These are phyloP conservation scores for Urostyla sp. DNA, from an alignment of 73 alveolate genomes.

Conservation along the genomic window DNA sequence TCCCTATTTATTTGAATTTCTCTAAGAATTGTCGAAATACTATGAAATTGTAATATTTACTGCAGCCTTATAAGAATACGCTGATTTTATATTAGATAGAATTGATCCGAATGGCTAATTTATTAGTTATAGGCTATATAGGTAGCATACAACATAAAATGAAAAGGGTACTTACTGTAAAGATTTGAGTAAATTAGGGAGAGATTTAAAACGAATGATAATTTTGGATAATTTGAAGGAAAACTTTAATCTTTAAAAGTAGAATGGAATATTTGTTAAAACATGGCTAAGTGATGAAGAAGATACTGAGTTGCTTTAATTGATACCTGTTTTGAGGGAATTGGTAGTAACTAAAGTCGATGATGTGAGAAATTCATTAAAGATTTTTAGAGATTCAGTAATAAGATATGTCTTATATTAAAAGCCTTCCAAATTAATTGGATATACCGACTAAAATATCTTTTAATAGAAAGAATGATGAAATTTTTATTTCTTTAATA, in stretches of 20 bases:
- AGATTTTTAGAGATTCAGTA: conserved; percentile 19
- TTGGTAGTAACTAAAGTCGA: conserved; percentile 6
- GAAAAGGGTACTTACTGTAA: conserved; percentile 62
- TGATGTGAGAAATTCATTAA: conserved; percentile 23
- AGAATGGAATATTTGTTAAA: conserved; percentile 85
- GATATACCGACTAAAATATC: too few relatives aligned
- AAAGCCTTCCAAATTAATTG: too few relatives aligned
- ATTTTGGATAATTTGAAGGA: conserved; percentile 83
- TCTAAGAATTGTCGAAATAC: conserved; percentile 64
- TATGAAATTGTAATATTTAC: conserved; percentile 84
- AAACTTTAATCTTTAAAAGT: conserved; percentile 75
- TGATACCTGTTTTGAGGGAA: conserved; percentile 10
- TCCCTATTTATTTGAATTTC: conserved; percentile 62
- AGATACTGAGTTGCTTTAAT: conserved; percentile 13
- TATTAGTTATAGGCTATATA: conserved; percentile 60
- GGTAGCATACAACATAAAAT: conserved; percentile 77
- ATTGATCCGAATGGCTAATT: conserved; percentile 56
- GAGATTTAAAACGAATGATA: conserved; percentile 78
- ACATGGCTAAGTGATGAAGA: conserved; percentile 77
- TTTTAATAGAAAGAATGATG: too few relatives aligned
- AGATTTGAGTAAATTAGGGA: conserved; percentile 74
- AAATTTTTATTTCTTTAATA: too few relatives aligned
- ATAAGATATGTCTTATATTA: conserved; percentile 7
- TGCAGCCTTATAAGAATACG: conserved; percentile 84
- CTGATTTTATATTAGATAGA: conserved; percentile 78